Evolutionary conservation across 371 early-diverging fungal genomes (phyloP).

Genomic region (Globomyces sp.): DNA sequence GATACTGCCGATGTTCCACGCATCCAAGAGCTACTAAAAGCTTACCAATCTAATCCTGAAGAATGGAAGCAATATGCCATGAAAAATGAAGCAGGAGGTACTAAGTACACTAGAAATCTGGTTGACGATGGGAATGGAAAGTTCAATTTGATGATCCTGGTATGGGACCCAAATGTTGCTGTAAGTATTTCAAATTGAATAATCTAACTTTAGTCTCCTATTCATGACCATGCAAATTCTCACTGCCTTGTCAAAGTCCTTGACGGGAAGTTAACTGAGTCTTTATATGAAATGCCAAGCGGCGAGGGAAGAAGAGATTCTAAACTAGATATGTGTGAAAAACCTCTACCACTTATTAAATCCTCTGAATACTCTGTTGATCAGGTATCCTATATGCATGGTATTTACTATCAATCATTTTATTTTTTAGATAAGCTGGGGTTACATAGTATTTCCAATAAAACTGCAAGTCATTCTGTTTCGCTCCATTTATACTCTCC

Average conservation of each 20-base stretch:
- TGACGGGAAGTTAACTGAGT: conserved; percentile 79
- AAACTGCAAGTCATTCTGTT: conserved; percentile 62
- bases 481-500: conserved; percentile 94
- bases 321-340: neutral
- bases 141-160: conserved; percentile 88
- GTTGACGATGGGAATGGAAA: conserved; percentile 91
- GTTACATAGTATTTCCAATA: conserved; percentile 83
- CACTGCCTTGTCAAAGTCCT: conserved; percentile 94
- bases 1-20: conserved; percentile 55
- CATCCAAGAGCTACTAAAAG: conserved; percentile 62
- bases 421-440: conserved; percentile 64
- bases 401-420: neutral
- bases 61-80: conserved; percentile 84
- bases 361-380: conserved; percentile 30
- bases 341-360: conserved; percentile 7
- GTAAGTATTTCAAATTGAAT: neutral
- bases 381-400: conserved; percentile 83
- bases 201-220: conserved; percentile 54
- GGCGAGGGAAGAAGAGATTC: neutral
- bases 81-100: conserved; percentile 58
- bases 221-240: conserved; percentile 88
- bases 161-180: conserved; percentile 78
- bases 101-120: conserved; percentile 60
- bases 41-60: conserved; percentile 57
- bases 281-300: conserved; percentile 77